Evolutionary conservation across 139 green algal species (phyloP).

Genomic region (Chlorella sp.): DNA sequence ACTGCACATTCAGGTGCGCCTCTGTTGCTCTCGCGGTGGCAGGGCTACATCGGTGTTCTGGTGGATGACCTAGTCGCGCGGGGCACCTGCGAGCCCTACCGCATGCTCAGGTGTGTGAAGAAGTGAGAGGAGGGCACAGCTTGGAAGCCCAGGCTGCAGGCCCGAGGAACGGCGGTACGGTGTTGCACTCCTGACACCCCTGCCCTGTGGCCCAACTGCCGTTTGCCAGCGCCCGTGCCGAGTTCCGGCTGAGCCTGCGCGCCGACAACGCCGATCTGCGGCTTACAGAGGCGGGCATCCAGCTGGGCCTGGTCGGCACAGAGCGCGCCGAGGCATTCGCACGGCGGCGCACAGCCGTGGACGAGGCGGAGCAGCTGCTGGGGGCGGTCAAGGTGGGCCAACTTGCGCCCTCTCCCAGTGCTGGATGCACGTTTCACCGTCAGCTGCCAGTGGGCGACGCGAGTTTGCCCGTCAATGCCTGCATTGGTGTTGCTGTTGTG

Average conservation of each 20-base stretch:
- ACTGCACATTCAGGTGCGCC: constrained; percentile 22
- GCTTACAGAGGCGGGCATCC: constrained; percentile 41
- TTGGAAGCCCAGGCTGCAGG: too few species aligned
- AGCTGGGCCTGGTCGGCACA: constrained; percentile 43
- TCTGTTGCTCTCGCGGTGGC: constrained; percentile 41
- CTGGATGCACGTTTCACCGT: not conserved
- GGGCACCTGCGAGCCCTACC: constrained; percentile 59
- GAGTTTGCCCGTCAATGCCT: not conserved
- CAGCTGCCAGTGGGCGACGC: not conserved
- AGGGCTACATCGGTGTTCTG: constrained; percentile 60
- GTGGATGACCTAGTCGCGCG: constrained; percentile 55
- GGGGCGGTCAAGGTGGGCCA: constrained; percentile 20
- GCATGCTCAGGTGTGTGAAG: too few species aligned
- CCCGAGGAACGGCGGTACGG: too few species aligned
- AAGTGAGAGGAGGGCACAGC: too few species aligned
- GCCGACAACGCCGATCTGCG: constrained; percentile 63
- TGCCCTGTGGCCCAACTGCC: too few species aligned
- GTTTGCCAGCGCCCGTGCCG: constrained; percentile 48
- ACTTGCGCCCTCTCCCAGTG: not conserved
- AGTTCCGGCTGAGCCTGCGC: constrained; percentile 58
- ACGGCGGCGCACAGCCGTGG: not conserved
- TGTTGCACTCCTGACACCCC: too few species aligned
- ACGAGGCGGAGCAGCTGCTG: constrained; percentile 16
- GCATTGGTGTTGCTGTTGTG: not conserved
- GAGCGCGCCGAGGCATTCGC: not conserved